Evolutionary conservation across 1,284 basidiomycete genomes (phyloP), one percentile per base, ranked within the genome.

Genomic region (Exobasidium cylindrosporum): DNA sequence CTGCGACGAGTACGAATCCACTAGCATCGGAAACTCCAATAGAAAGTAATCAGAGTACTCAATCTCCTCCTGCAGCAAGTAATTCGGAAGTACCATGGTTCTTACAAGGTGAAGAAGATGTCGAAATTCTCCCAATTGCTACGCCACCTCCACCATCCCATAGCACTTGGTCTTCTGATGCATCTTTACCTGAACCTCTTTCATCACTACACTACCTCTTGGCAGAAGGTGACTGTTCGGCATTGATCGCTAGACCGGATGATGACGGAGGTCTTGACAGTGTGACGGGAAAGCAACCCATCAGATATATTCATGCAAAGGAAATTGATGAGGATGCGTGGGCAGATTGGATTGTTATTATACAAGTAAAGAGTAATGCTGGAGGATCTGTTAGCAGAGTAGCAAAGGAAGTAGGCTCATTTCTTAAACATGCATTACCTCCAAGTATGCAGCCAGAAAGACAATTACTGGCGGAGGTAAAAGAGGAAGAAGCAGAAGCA

Each of bases 271-370:
- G n/a, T 23, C 29, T 30, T 5, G 53, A 55, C 13, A 35, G 53
- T 23, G 31, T 26, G 30, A 35, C 53, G 17, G 40, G 40, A 4
- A 35, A 29, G 28, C 2, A 21, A 23, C 53, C 53, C 4, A 35
- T 55, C 4, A 44, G 13, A 23, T 55, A 55, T 30, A 60, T 60
- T 30, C 24, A 60, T 31, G 58, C 53, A 29, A 61, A 31, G 50
- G 53, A 49, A 13, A 35, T 26, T 30, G 57, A 63, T 26, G 57
- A 30, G 7, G 54, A 53, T 2, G 28, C 62, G 1, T 63, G 58
- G 43, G 67, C 65, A 14, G 75, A 77, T 56, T 78, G 75, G 74
- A 76, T 78, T 49, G 62, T 77, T 3, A 61, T 78, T 7, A 73
- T 77, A 26, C 68, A 77, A 52, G 75, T 77, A 46, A 66, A 66